phyloP scores from a whole-genome alignment of 1,139 yeast species.

The Kodamaea sp. region DNA sequence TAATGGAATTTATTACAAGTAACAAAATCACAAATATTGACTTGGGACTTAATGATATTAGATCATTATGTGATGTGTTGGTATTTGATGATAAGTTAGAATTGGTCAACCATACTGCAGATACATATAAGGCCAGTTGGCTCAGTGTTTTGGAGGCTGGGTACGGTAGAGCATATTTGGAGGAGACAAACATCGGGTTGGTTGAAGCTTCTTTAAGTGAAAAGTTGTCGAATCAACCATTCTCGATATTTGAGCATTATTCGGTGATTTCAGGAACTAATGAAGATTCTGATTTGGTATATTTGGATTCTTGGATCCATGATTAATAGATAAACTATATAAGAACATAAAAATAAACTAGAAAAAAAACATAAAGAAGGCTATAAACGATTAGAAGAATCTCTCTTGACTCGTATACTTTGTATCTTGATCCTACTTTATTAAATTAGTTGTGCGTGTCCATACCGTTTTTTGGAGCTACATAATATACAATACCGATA shows the following conservation, averaged over 20 bases:
- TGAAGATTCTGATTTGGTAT: conserved; percentile 34
- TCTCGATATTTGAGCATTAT: conserved; percentile 35
- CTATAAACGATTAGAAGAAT: no score
- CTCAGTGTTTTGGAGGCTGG: conserved; percentile 62
- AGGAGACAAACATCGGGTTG: conserved; percentile 16
- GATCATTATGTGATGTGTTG: conserved; percentile 82
- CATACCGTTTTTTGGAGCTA: no score
- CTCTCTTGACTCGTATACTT: no score
- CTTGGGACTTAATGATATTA: conserved; percentile 66
- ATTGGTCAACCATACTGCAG: conserved; percentile 43
- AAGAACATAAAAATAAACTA: no score
- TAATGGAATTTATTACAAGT: conserved; percentile 69
- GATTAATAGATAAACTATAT: conserved; percentile 10
- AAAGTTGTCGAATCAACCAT: conserved; percentile 20
- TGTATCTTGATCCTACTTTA: no score
- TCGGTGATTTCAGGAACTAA: conserved; percentile 31
- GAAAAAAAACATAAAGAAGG: no score
- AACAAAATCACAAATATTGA: conserved; percentile 82
- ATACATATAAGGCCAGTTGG: conserved; percentile 57
- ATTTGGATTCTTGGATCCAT: conserved; percentile 42
- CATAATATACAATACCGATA: no score
- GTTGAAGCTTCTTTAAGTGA: conserved; percentile 12
- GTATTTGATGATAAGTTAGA: conserved; percentile 86
- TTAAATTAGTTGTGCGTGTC: no score
- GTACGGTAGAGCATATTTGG: conserved; percentile 43